Conservation (phyloP, 2,329 filamentous ascomycete species). For the Penicillium hesseltinei region DNA sequence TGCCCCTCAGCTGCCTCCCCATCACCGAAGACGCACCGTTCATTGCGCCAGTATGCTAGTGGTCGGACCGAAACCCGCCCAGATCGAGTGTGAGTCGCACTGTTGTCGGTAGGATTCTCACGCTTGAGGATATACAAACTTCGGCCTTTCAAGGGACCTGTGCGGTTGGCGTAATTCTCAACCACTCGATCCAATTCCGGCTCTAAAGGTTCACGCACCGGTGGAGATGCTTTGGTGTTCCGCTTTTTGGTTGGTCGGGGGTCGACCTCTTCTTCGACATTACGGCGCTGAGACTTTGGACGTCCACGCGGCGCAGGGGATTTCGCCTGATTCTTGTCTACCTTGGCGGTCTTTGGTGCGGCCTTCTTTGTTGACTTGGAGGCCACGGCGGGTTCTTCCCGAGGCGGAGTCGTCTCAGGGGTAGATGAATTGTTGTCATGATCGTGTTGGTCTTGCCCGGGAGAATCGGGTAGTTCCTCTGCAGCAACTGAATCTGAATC, state of each 20-base stretch:
- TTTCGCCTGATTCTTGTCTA: constrained; percentile 24
- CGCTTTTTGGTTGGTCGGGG: constrained; percentile 34
- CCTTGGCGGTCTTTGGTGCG: constrained; percentile 16
- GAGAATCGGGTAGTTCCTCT: constrained; percentile 11
- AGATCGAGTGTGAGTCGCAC: constrained; percentile 66
- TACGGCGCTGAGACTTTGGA: constrained; percentile 28
- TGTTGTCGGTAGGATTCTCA: constrained; percentile 52
- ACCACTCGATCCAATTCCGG: constrained; percentile 44
- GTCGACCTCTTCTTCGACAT: constrained; percentile 21
- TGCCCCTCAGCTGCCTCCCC: constrained; percentile 58
- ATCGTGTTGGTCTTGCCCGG: constrained; percentile 16
- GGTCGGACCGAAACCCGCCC: constrained; percentile 77
- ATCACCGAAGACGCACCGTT: constrained; percentile 68
- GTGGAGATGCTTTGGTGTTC: constrained; percentile 24
- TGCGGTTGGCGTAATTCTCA: constrained; percentile 44
- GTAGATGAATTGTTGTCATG: constrained; percentile 20
- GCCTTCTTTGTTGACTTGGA: constrained; percentile 22
- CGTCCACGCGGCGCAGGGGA: constrained; percentile 31
- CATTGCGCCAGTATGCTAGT: constrained; percentile 82
- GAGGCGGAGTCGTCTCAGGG: constrained; percentile 12
- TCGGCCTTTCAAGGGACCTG: constrained; percentile 47
- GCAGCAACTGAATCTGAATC: constrained; percentile 16
- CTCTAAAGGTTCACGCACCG: constrained; percentile 27
- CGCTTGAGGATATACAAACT: constrained; percentile 52
- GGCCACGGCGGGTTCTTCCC: constrained; percentile 12